Conservation (phyloP, 495 filamentous ascomycete genomes). For the Chlorociboria aeruginascens region DNA sequence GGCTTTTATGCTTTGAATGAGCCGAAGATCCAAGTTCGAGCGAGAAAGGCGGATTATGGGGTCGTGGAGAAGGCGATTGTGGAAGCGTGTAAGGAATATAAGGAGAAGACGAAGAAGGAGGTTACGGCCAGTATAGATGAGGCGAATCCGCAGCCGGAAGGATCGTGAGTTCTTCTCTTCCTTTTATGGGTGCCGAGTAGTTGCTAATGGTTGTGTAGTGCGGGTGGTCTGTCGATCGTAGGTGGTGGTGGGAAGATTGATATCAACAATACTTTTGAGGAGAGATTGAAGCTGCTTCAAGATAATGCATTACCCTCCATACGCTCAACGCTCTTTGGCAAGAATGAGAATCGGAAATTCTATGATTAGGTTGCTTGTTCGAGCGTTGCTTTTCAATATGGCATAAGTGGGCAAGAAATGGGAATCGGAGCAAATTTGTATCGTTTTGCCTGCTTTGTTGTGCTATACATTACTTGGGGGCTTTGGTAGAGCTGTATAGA, state of each 20-base stretch:
- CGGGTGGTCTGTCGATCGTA: slow-evolving; percentile 71
- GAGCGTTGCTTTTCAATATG: background rate
- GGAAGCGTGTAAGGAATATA: slow-evolving; percentile 67
- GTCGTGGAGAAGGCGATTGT: slow-evolving; percentile 61
- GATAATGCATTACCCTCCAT: slow-evolving; percentile 76
- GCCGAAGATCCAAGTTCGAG: slow-evolving; percentile 56
- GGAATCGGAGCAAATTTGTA: background rate
- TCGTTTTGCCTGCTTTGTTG: too few species aligned
- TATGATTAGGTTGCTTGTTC: slow-evolving; percentile 50
- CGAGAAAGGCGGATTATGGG: slow-evolving; percentile 68
- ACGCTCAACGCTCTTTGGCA: slow-evolving; percentile 74
- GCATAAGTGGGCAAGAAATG: background rate
- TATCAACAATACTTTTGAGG: slow-evolving; percentile 96
- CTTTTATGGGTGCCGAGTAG: background rate
- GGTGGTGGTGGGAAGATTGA: slow-evolving; percentile 88
- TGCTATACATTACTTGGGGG: slow-evolving; percentile 6
- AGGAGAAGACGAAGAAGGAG: slow-evolving; percentile 55
- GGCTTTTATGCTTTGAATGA: slow-evolving; percentile 82
- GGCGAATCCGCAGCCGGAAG: slow-evolving; percentile 66
- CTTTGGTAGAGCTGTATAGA: slow-evolving; percentile 14
- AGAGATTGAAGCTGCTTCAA: slow-evolving; percentile 74
- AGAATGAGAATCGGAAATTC: slow-evolving; percentile 89
- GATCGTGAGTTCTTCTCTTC: slow-evolving; percentile 49
- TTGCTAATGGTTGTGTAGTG: slow-evolving; percentile 32
- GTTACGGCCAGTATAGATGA: slow-evolving; percentile 58